phyloP scores from a whole-genome alignment of 257 asterid species.

The Nyctanthes arbortristis region DNA sequence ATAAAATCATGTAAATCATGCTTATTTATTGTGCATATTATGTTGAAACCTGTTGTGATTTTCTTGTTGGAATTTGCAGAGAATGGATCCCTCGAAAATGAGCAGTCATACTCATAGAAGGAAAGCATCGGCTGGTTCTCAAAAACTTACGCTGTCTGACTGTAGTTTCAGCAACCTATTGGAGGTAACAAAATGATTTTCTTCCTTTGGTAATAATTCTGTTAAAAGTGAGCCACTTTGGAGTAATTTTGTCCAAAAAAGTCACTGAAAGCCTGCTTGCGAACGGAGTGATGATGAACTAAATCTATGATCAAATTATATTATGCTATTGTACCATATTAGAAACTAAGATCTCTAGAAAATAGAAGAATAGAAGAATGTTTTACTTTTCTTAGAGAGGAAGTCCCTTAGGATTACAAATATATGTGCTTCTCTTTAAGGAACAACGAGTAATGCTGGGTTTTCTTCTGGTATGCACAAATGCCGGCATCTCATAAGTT shows the following conservation, averaged over 20 bases:
- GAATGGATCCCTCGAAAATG: constrained; percentile 54
- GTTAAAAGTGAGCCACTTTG: not conserved
- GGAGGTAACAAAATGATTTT: constrained; percentile 51
- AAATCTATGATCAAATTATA: not conserved
- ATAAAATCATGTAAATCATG: too few species aligned
- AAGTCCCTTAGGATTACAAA: not conserved
- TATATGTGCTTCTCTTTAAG: not conserved
- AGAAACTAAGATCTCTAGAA: not conserved
- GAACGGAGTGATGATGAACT: not conserved
- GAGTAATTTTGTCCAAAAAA: not conserved
- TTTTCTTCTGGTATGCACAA: constrained; percentile 50
- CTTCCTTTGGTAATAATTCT: constrained; percentile 2
- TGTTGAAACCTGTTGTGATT: constrained; percentile 9
- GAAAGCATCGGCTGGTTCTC: constrained; percentile 70
- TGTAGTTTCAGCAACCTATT: constrained; percentile 37
- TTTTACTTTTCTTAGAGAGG: not conserved
- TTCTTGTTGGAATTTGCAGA: constrained; percentile 45
- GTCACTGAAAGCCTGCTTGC: not conserved
- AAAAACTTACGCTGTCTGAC: constrained; percentile 47
- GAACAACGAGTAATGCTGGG: constrained; percentile 40
- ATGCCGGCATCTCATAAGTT: constrained; percentile 45
- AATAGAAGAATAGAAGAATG: not conserved
- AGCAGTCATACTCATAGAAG: constrained; percentile 63
- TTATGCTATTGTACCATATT: not conserved
- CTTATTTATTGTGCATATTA: constrained; percentile 16